phyloP scores from a whole-genome alignment of 139 green algal genomes.

The Diplosphaera chodatii region DNA sequence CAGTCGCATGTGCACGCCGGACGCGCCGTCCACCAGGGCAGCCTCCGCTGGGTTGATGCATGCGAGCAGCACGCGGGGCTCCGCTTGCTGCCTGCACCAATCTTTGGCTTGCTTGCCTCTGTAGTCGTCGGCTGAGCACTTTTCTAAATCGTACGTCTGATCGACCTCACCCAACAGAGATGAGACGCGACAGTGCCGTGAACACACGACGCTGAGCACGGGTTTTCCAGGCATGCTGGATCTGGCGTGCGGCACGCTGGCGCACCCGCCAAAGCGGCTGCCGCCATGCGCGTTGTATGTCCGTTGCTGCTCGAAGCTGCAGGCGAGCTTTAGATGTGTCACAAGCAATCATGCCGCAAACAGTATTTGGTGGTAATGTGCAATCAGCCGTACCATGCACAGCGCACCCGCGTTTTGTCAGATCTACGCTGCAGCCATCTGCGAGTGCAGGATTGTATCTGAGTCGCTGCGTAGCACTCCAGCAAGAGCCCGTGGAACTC shows the following conservation, averaged over 20 bases:
- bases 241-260: slow-evolving; percentile 23
- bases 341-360: no score
- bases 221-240: slow-evolving; percentile 46
- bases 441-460: background rate
- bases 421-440: background rate
- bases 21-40: slow-evolving; percentile 54
- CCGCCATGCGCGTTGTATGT: background rate
- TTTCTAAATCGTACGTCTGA: no score
- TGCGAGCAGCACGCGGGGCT: slow-evolving; percentile 49
- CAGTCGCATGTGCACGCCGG: slow-evolving; percentile 68
- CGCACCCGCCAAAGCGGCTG: background rate
- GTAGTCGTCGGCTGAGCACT: no score
- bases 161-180: no score
- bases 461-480: background rate
- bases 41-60: slow-evolving; percentile 61
- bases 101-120: no score
- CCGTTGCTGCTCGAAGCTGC: background rate
- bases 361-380: no score
- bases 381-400: no score
- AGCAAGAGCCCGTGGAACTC: background rate
- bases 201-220: slow-evolving; percentile 45
- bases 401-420: no score
- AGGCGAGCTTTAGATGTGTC: no score
- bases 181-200: slow-evolving; percentile 48
- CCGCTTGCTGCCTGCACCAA: slow-evolving; percentile 35